A percentile compares a stretch with the other conserved stretches of the same genome.
Conservation (phyloP, 768 basidiomycete genomes). For the Russula vinacea region DNA sequence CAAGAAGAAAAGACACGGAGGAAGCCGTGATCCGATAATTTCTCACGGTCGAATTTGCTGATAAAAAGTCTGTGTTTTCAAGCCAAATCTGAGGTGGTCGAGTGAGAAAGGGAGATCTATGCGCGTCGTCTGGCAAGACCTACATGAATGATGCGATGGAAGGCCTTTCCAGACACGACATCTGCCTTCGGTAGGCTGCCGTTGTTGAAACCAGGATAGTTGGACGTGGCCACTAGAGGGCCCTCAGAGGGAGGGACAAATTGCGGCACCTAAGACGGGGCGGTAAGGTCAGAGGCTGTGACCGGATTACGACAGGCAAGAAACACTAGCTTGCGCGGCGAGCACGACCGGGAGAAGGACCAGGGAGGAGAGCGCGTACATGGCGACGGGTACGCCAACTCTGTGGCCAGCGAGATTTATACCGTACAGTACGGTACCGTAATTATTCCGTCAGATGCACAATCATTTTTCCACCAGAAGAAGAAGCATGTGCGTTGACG, state of each 20-base stretch:
- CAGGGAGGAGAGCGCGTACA: conserved; percentile 6
- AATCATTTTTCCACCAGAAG: too few species aligned
- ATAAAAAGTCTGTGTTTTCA: conserved; percentile 56
- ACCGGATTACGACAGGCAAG: neutral
- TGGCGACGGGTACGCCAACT: neutral
- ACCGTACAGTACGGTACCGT: neutral
- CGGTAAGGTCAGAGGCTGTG: neutral
- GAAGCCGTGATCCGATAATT: neutral
- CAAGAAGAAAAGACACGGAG: neutral
- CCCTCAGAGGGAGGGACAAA: conserved; percentile 36
- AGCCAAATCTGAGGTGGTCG: conserved; percentile 48
- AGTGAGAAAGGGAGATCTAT: neutral
- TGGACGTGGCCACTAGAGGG: conserved; percentile 35
- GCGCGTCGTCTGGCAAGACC: neutral
- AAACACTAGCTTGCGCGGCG: conserved; percentile 6
- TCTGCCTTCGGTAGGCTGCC: conserved; percentile 42
- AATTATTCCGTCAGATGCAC: neutral
- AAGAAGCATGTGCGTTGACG: neutral
- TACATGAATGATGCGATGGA: conserved; percentile 46
- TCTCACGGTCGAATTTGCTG: conserved; percentile 30
- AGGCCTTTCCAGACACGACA: conserved; percentile 43
- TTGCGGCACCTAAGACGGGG: conserved; percentile 27
- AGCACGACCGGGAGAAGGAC: conserved; percentile 17
- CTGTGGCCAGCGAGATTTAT: neutral
- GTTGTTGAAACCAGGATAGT: conserved; percentile 46